These are phyloP conservation scores for Penicillium sp. DNA, from an alignment of 2,329 filamentous ascomycete species.

Conservation along the genomic window DNA sequence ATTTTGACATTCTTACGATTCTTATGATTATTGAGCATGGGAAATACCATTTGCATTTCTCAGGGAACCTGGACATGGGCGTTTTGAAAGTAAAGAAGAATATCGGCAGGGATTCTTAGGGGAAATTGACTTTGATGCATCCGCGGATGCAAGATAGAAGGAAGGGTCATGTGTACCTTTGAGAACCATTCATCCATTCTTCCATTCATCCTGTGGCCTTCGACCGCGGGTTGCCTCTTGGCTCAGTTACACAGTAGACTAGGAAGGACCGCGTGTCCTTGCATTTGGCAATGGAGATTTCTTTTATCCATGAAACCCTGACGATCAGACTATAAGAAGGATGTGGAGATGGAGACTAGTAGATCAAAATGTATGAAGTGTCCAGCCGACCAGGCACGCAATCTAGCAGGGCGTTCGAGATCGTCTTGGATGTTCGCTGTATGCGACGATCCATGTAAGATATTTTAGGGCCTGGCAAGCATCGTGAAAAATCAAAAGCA, in stretches of 20 bases:
- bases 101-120: background rate
- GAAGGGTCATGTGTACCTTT: conserved; percentile 11
- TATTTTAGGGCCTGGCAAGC: background rate
- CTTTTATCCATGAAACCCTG: background rate
- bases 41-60: background rate
- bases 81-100: background rate
- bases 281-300: background rate
- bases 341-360: too few relatives aligned
- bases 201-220: background rate
- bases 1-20: conserved; percentile 8
- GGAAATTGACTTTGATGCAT: conserved; percentile 13
- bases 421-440: conserved; percentile 7
- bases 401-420: conserved; percentile 20
- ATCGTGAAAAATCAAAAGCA: background rate
- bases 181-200: background rate
- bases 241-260: background rate
- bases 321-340: background rate
- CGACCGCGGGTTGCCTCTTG: background rate
- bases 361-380: background rate
- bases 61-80: background rate
- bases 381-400: conserved; percentile 20
- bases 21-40: conserved; percentile 5
- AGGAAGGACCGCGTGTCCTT: background rate
- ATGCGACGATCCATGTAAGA: conserved; percentile 17
- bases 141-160: conserved; percentile 14